phyloP scores from a whole-genome alignment of 129 eudicot genomes.

The Erigeron canadensis region DNA sequence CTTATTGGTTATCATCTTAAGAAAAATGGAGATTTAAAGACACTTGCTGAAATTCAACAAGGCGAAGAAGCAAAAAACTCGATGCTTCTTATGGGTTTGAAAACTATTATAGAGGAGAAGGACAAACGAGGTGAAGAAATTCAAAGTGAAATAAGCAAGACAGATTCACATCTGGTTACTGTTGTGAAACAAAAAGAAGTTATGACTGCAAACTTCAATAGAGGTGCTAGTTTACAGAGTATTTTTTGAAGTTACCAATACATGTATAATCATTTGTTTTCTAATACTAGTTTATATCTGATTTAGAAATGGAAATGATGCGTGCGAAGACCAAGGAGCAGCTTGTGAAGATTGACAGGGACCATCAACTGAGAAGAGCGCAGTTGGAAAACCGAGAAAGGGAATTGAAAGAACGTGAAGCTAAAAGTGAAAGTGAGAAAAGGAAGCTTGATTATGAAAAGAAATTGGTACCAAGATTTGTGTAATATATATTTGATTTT shows the following conservation, averaged over 20 bases:
- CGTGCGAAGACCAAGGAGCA: slow-evolving; percentile 32
- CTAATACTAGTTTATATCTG: neutral
- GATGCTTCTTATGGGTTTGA: slow-evolving; percentile 37
- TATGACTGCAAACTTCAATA: slow-evolving; percentile 42
- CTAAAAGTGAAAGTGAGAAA: slow-evolving; percentile 52
- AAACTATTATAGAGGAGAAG: slow-evolving; percentile 37
- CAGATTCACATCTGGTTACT: slow-evolving; percentile 33
- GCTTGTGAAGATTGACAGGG: slow-evolving; percentile 35
- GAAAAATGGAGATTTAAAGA: slow-evolving; percentile 58
- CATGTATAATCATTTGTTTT: neutral
- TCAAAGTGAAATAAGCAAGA: slow-evolving; percentile 40
- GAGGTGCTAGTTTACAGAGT: slow-evolving; percentile 34
- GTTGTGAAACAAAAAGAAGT: slow-evolving; percentile 49
- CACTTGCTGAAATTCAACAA: slow-evolving; percentile 50
- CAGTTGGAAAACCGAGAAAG: slow-evolving; percentile 48
- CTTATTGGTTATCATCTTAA: slow-evolving; percentile 49
- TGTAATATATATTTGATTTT: neutral
- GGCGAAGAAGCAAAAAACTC: slow-evolving; percentile 40
- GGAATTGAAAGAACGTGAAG: slow-evolving; percentile 46
- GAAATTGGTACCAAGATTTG: slow-evolving; percentile 42
- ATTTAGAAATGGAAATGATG: slow-evolving; percentile 43
- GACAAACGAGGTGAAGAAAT: slow-evolving; percentile 47
- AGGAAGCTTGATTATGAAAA: slow-evolving; percentile 48
- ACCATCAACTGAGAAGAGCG: slow-evolving; percentile 44
- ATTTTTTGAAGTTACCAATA: neutral